Evolutionary conservation across 306 rosid species (phyloP), one percentile per base, ranked within the genome.

Genomic region (Vigna radiata): DNA sequence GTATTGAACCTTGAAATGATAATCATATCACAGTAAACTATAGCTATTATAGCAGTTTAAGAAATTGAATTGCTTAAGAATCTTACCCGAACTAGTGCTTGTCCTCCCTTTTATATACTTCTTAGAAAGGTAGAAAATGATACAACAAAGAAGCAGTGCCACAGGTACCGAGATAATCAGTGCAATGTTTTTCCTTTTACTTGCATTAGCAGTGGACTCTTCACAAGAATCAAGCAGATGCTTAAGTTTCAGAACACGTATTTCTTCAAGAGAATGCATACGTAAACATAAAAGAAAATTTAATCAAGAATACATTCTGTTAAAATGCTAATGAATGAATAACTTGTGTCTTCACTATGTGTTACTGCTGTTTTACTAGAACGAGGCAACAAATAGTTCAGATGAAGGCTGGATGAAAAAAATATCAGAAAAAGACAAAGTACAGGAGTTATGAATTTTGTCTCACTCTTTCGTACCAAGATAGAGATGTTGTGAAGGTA

Each of bases 51-150:
- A 19, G 48, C 37, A 36, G 44, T 18, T 53, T 36, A 17, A n/a
- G n/a, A 43, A 17, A 8, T 39, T 69, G 61, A 56, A 60, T 76
- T 37, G 1, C 73, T 76, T 8, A 39, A 41, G 72, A 74, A 25
- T 48, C 71, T 66, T 74, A 67, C 80, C 80, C 8, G 25, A 66
- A 68, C 68, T 13, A 6, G 31, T 3, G 13, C 27, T 36, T 37
- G 18, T 17, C 77, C 23, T 68, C 43, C 23, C 41, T 29, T 39
- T 53, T 6, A 36, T 53, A 16, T 41, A 59, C 69, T 41, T 81
- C 73, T 61, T 69, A 7, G 8, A 49, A 81, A 70, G 77, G 81
- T 52, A 81, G 36, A 81, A 39, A 60, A 76, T 41, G 66, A 48
- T 41, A 54, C 77, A 27, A 31, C 70, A 29, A 23, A 81, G 17